Conservation (phyloP, 1,284 basidiomycete genomes). For the Leccinum laetum region DNA sequence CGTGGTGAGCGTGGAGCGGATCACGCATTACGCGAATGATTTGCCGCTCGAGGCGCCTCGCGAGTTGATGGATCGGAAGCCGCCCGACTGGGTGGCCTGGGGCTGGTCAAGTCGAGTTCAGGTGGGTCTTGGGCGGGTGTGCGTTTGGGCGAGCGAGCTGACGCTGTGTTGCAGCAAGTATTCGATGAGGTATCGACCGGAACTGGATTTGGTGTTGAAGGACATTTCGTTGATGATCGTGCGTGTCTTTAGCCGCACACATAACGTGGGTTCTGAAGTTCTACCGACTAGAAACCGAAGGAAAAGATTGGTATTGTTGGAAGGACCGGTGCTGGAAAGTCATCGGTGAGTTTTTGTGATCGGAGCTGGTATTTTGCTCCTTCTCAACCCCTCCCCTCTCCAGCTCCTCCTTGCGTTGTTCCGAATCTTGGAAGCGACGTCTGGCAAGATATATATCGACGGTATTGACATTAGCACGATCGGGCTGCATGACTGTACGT, state of each 20-base stretch:
- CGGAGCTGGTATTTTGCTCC: neutral
- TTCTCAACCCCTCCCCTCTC: neutral
- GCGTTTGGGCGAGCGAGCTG: neutral
- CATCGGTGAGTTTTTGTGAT: constrained; percentile 53
- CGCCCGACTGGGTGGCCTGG: constrained; percentile 73
- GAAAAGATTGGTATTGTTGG: constrained; percentile 89
- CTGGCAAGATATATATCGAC: constrained; percentile 83
- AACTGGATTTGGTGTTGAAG: constrained; percentile 77
- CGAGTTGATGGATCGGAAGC: constrained; percentile 66
- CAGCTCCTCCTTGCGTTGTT: constrained; percentile 69
- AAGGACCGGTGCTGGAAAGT: constrained; percentile 93
- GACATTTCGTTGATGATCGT: constrained; percentile 72
- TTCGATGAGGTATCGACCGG: constrained; percentile 82
- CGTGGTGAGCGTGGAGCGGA: constrained; percentile 86
- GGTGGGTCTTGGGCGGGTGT: constrained; percentile 37
- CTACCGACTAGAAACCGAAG: constrained; percentile 52
- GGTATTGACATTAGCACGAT: constrained; percentile 82
- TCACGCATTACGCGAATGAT: constrained; percentile 69
- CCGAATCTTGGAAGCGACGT: constrained; percentile 81
- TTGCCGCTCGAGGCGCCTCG: constrained; percentile 77
- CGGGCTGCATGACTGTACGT: constrained; percentile 77
- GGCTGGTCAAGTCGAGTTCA: constrained; percentile 76
- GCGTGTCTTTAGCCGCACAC: constrained; percentile 28
- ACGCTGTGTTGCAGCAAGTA: constrained; percentile 51
- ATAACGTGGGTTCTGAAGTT: constrained; percentile 1